phyloP scores from a whole-genome alignment of 768 basidiomycete genomes.

The Calocera cornea region DNA sequence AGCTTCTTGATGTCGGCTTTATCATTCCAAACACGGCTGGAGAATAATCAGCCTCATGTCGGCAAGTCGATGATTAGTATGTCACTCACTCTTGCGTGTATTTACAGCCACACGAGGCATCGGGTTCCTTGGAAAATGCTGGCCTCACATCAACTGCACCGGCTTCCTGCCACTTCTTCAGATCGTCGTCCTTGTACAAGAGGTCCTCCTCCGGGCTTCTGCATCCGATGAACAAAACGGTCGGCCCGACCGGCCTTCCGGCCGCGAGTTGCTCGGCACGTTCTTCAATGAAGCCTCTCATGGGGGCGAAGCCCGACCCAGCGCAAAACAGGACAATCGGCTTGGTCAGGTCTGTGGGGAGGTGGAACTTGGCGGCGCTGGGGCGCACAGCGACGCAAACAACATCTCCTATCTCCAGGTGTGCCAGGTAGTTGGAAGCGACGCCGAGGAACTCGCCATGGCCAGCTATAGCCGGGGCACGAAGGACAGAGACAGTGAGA shows the following conservation, averaged over 20 bases:
- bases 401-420: conserved; percentile 30
- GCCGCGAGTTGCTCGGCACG: conserved; percentile 34
- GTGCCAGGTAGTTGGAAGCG: conserved; percentile 34
- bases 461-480: conserved; percentile 28
- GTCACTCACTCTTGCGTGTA: conserved; percentile 31
- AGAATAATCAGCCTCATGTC: neutral
- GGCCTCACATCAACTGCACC: conserved; percentile 35
- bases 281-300: conserved; percentile 41
- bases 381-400: conserved; percentile 30
- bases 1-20: conserved; percentile 24
- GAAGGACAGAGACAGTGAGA: conserved; percentile 34
- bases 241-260: conserved; percentile 30
- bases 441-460: conserved; percentile 32
- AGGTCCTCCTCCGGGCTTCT: conserved; percentile 31
- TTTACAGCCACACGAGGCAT: conserved; percentile 25
- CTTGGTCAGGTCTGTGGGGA: conserved; percentile 28
- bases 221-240: conserved; percentile 38
- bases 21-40: conserved; percentile 34
- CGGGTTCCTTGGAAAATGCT: conserved; percentile 27
- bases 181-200: conserved; percentile 31
- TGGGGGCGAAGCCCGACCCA: conserved; percentile 37
- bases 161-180: conserved; percentile 31
- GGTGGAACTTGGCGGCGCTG: conserved; percentile 32
- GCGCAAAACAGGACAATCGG: conserved; percentile 36
- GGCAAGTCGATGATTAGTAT: neutral